Conservation (phyloP, 2,329 filamentous ascomycete species). For the Penicillium sp. region DNA sequence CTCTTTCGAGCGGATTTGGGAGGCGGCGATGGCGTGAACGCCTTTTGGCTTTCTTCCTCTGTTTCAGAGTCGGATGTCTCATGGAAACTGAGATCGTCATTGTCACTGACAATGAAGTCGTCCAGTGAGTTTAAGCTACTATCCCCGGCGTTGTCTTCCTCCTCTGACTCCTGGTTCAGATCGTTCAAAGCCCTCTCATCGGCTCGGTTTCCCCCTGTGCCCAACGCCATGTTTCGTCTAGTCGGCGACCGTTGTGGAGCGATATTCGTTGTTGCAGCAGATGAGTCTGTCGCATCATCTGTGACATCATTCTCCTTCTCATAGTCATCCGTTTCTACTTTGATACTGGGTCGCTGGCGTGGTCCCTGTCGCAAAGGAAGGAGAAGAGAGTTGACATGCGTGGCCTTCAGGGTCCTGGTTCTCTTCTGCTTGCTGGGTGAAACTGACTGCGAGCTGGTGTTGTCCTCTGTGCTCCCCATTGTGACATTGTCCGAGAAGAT, state of each 20-base stretch:
- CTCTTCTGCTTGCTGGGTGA: conserved; percentile 22
- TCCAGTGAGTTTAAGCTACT: conserved; percentile 40
- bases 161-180: conserved; percentile 19
- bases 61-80: conserved; percentile 33
- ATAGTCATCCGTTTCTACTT: conserved; percentile 32
- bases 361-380: conserved; percentile 27
- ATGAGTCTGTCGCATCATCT: conserved; percentile 21
- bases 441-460: conserved; percentile 3
- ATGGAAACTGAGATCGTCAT: conserved; percentile 38
- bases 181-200: conserved; percentile 15
- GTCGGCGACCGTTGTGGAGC: conserved; percentile 20
- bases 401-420: conserved; percentile 29
- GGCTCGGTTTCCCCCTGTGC: conserved; percentile 10
- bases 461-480: conserved; percentile 15
- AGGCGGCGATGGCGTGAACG: conserved; percentile 19
- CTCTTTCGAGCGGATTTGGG: conserved; percentile 28
- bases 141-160: conserved; percentile 26
- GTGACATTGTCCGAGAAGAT: conserved; percentile 33
- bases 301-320: conserved; percentile 37
- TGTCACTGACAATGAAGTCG: conserved; percentile 43
- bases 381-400: conserved; percentile 36
- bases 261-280: conserved; percentile 16
- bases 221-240: conserved; percentile 15
- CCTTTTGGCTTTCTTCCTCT: conserved; percentile 24
- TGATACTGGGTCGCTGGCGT: conserved; percentile 23